A percentile compares a stretch with the other conserved stretches of the same genome.
Evolutionary conservation across 2,329 filamentous ascomycete genomes (phyloP).

Genomic region (Colletotrichum coccodes): DNA sequence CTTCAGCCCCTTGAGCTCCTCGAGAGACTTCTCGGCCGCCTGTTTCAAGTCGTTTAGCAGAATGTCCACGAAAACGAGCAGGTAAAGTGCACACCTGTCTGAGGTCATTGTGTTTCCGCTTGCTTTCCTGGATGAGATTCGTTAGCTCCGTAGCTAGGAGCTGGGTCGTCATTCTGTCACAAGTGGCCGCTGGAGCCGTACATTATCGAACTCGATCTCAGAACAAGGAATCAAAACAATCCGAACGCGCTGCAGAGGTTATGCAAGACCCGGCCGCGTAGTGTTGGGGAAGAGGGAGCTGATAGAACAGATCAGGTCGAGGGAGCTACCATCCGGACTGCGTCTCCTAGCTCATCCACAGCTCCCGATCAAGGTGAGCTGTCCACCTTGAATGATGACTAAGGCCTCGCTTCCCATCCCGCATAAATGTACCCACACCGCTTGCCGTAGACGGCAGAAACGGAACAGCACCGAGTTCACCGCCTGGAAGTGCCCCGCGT

Average conservation of each 20-base stretch:
- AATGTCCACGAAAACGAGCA: background rate
- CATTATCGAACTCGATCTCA: conserved; percentile 13
- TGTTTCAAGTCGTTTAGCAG: conserved; percentile 45
- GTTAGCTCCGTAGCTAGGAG: conserved; percentile 88
- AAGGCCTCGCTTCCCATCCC: conserved; percentile 17
- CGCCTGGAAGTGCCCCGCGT: conserved; percentile 18
- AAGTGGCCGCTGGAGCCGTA: conserved; percentile 16
- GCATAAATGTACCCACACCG: conserved; percentile 1
- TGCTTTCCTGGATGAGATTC: conserved; percentile 94
- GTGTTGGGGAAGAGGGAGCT: background rate
- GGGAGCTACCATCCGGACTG: conserved; percentile 12
- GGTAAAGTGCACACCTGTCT: conserved; percentile 70
- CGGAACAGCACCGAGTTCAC: background rate
- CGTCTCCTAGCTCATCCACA: conserved; percentile 10
- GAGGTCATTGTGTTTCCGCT: conserved; percentile 91
- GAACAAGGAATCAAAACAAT: background rate
- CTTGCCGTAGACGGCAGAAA: background rate
- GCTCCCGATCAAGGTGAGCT: conserved; percentile 31
- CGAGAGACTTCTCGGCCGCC: conserved; percentile 93
- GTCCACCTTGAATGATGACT: conserved; percentile 34
- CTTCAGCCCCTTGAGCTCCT: conserved; percentile 83
- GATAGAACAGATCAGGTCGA: conserved; percentile 6
- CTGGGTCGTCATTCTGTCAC: conserved; percentile 84
- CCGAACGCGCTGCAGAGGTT: background rate
- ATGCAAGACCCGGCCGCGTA: background rate